These are phyloP conservation scores for Aureobasidium sp. DNA, from an alignment of 2,329 filamentous ascomycete species.

Conservation along the genomic window DNA sequence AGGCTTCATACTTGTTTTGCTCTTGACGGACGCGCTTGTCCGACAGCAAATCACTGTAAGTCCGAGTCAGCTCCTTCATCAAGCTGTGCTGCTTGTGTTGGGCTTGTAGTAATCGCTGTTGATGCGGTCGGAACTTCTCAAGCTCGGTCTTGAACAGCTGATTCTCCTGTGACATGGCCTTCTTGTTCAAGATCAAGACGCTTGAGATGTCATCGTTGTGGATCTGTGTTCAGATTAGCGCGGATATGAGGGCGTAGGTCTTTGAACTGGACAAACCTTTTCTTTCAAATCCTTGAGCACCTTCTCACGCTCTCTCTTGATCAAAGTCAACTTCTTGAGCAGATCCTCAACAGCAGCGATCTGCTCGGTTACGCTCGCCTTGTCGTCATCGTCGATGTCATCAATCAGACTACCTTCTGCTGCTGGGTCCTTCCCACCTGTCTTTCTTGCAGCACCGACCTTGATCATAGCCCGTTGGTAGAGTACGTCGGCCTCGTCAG, in stretches of 20 bases:
- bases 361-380: conserved; percentile 77
- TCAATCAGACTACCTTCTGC: conserved; percentile 77
- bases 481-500: conserved; percentile 75
- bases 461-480: conserved; percentile 83
- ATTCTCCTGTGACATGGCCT: conserved; percentile 81
- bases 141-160: conserved; percentile 92
- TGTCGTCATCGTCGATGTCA: conserved; percentile 80
- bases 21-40: conserved; percentile 90
- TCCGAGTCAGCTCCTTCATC: conserved; percentile 86
- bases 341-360: conserved; percentile 83
- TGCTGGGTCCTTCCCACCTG: conserved; percentile 47
- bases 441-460: conserved; percentile 50
- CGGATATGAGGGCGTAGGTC: too few species aligned
- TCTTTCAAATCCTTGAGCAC: conserved; percentile 96
- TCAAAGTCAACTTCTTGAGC: conserved; percentile 79
- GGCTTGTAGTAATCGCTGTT: conserved; percentile 82
- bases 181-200: conserved; percentile 95
- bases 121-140: conserved; percentile 93
- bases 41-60: conserved; percentile 80
- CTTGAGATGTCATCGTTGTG: conserved; percentile 97
- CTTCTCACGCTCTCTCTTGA: conserved; percentile 86
- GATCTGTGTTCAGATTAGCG: conserved; percentile 48
- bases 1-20: conserved; percentile 87
- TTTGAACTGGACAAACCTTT: conserved; percentile 54
- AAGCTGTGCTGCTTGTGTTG: conserved; percentile 91